Base-by-base conservation (phyloP, 1,284 basidiomycete species). In the Tremellales sp. region DNA sequence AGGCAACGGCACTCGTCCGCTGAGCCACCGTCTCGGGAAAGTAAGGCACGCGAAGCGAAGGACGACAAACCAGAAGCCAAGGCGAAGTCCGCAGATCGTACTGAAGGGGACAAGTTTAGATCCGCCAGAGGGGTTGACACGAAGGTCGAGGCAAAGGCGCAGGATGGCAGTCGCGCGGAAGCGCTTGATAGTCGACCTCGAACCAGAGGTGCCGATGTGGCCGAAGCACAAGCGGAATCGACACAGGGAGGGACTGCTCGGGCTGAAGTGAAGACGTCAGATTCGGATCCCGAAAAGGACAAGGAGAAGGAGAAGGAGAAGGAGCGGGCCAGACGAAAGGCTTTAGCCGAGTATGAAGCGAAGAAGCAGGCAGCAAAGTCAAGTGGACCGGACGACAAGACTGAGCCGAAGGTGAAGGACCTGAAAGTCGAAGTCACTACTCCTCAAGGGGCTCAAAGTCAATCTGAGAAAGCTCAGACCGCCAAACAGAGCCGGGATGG, bases 281-380 rank as follows among this genome's bases (percentile, higher is more conserved):
- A 13, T 6, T 7, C 5, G 13, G 33, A 15, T 4, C 25, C 12
- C 21, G 23, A 23, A 17, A 43, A 10, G 27, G 26, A 26, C 27
- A 33, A 44, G 36, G n/a, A 45, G 11, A 43, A 17, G 13, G 31
- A 4, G 46, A 21, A 26, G 39, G 26, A 26, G 31, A 33, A 44
- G 36, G n/a, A 45, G 11, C 37, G 11, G 13, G 31, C 12, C 40
- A 21, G 19, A 40, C 31, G 22, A 8, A 31, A 43, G 22, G 44
- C 25, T 13, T 31, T 27, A 17, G 19, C 36, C 10, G 43, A 49
- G 31, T 50, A 44, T 25, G 47, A 56, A 37, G 37, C 22, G 21
- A 48, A 42, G 11, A 46, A 39, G 27, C n/a, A 49, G 25, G n/a
- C 10, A 1, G 31, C 21, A 21, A 40, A 24, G n/a, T 23, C 23